Evolutionary conservation across 2,329 filamentous ascomycete genomes (phyloP).

Genomic region (Coniochaeta ligniaria): DNA sequence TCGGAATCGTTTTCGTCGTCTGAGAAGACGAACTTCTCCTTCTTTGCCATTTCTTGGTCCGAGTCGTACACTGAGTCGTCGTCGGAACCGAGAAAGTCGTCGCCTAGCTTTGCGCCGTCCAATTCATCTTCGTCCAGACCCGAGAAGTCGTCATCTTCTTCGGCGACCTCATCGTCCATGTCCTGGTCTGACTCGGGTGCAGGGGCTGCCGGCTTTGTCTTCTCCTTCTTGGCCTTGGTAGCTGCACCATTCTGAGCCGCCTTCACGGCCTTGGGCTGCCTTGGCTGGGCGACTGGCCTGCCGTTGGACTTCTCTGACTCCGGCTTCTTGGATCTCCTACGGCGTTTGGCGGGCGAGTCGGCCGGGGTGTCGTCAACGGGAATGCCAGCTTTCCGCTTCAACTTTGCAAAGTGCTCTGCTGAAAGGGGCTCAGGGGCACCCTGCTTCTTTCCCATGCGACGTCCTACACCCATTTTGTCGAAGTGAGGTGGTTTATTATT

Average conservation of each 20-base stretch:
- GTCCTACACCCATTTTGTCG: constrained; percentile 73
- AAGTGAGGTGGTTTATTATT: constrained; percentile 3
- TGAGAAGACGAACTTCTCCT: constrained; percentile 72
- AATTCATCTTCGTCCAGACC: constrained; percentile 29
- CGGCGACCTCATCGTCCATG: constrained; percentile 37
- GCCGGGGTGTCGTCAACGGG: constrained; percentile 50
- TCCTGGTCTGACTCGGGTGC: constrained; percentile 35
- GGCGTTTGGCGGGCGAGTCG: constrained; percentile 54
- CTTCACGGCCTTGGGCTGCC: constrained; percentile 16
- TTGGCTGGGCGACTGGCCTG: constrained; percentile 19
- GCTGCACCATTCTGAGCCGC: constrained; percentile 20
- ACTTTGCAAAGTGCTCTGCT: constrained; percentile 67
- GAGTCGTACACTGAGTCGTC: constrained; percentile 62
- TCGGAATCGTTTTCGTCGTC: constrained; percentile 94
- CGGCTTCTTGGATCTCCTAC: constrained; percentile 10
- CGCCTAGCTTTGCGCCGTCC: constrained; percentile 32
- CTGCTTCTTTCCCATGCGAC: constrained; percentile 87
- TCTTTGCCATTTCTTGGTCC: constrained; percentile 49
- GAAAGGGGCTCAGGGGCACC: constrained; percentile 77
- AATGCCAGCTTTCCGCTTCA: constrained; percentile 78
- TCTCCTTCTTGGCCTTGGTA: constrained; percentile 30
- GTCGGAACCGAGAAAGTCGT: constrained; percentile 55
- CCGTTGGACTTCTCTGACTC: constrained; percentile 13
- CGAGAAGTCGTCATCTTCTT: constrained; percentile 29
- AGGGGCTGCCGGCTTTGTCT: constrained; percentile 32